A percentile compares a stretch with the other conserved stretches of the same genome.
phyloP scores from a whole-genome alignment of 768 basidiomycete species.

The Erythrobasidium yunnanense region DNA sequence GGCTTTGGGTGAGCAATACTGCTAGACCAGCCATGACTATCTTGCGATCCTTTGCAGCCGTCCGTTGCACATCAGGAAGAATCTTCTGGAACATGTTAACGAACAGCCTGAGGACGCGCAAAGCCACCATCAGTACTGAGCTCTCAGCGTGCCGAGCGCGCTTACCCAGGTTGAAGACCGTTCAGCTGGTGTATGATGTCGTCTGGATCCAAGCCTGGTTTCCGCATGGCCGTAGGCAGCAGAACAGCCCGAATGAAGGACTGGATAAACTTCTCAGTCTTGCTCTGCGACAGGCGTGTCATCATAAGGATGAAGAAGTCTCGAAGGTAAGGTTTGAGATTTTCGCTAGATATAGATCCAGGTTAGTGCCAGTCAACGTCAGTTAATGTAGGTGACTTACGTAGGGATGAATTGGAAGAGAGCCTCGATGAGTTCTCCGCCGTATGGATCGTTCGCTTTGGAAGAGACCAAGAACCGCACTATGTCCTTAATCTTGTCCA shows the following conservation, averaged over 20 bases:
- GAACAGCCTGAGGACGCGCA: conserved; percentile 52
- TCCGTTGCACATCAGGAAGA: conserved; percentile 66
- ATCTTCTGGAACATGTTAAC: conserved; percentile 66
- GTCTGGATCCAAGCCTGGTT: conserved; percentile 65
- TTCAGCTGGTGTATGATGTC: conserved; percentile 67
- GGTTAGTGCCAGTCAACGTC: background rate
- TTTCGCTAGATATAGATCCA: conserved; percentile 44
- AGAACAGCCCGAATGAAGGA: conserved; percentile 68
- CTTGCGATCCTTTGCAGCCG: conserved; percentile 73
- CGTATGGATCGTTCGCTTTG: conserved; percentile 68
- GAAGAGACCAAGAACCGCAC: conserved; percentile 82
- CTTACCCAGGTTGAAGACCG: conserved; percentile 70
- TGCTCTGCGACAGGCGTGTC: conserved; percentile 72
- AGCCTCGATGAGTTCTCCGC: conserved; percentile 74
- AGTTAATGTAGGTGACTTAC: conserved; percentile 48
- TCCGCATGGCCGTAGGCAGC: conserved; percentile 62
- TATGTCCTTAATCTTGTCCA: conserved; percentile 70
- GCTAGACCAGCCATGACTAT: conserved; percentile 69
- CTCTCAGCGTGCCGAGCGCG: background rate
- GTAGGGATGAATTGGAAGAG: conserved; percentile 61
- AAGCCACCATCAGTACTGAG: background rate
- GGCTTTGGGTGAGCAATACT: conserved; percentile 63
- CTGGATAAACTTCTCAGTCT: conserved; percentile 78
- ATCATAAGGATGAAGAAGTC: conserved; percentile 61
- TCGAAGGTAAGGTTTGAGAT: conserved; percentile 63